Evolutionary conservation across 257 asterid genomes (phyloP).

Genomic region (Solanum chilense): DNA sequence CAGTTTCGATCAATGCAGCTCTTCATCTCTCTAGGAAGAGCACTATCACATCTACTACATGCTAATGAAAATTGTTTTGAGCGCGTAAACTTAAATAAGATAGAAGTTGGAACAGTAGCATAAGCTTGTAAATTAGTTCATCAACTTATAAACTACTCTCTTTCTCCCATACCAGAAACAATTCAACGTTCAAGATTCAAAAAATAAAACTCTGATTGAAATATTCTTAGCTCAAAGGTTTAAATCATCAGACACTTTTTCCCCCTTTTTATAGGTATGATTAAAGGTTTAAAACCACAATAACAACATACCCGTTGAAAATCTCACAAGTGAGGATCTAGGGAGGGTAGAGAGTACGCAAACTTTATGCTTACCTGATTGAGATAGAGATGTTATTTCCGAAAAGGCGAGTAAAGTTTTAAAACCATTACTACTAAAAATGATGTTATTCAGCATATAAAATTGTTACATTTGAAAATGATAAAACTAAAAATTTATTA

Average conservation of each 20-base stretch:
- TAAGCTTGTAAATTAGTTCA: neutral
- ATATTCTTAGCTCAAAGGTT: neutral
- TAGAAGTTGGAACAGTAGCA: neutral
- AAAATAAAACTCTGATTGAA: neutral
- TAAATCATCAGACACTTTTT: neutral
- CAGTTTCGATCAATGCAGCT: neutral
- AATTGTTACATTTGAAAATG: neutral
- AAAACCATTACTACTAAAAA: neutral
- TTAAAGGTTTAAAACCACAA: neutral
- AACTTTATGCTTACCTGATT: neutral
- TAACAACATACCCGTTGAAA: neutral
- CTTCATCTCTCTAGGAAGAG: neutral
- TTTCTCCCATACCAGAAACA: neutral
- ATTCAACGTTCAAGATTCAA: neutral
- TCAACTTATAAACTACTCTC: neutral
- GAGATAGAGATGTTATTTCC: neutral
- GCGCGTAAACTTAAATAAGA: neutral
- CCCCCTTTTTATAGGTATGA: neutral
- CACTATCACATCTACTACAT: neutral
- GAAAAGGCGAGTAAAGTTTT: neutral
- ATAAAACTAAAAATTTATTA: neutral
- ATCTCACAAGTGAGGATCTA: neutral
- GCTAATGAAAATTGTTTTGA: neutral
- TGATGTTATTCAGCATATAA: neutral
- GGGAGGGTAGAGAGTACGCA: neutral